Conservation (phyloP, 2,329 filamentous ascomycete species). For the Nemania abortiva region DNA sequence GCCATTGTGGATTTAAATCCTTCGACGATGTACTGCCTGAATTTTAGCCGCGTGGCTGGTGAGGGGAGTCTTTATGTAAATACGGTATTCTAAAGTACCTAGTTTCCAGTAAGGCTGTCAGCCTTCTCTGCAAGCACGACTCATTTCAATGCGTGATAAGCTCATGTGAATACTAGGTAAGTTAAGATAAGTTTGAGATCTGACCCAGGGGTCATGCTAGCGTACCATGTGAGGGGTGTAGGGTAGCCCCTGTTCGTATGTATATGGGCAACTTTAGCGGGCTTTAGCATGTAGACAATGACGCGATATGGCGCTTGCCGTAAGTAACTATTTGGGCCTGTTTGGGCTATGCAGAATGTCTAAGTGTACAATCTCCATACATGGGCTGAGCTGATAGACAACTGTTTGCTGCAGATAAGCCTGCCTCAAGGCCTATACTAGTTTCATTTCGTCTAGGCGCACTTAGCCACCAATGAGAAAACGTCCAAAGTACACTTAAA, state of each 20-base stretch:
- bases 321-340: no score
- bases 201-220: no score
- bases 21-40: neutral
- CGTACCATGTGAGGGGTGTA: no score
- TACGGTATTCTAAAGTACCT: neutral
- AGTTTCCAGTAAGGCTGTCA: neutral
- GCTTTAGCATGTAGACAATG: no score
- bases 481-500: neutral
- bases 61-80: neutral
- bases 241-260: no score
- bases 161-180: no score
- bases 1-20: neutral
- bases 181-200: no score
- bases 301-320: no score
- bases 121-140: neutral
- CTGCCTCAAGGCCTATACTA: neutral
- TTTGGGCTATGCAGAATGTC: no score
- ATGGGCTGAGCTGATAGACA: constrained; percentile 17
- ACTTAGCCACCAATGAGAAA: neutral
- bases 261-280: no score
- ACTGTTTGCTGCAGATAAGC: neutral
- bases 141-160: neutral
- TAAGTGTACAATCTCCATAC: neutral
- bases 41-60: neutral
- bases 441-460: neutral